Evolutionary conservation across 2,329 filamentous ascomycete species (phyloP).

Genomic region (Fusarium chlamydosporum): DNA sequence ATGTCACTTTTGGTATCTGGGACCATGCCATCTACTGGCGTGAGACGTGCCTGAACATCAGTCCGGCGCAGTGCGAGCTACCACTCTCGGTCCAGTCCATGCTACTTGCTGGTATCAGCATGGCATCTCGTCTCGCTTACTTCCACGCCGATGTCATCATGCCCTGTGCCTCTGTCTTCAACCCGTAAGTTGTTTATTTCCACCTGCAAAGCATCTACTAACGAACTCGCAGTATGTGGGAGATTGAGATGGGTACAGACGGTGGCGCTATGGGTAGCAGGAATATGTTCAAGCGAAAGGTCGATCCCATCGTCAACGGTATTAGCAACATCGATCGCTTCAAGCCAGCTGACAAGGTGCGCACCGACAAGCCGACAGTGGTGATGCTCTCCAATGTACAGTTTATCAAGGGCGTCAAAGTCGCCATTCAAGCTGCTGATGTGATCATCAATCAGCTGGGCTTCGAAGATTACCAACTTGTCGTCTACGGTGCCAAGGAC

Average conservation of each 20-base stretch:
- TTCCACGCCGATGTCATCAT: slow-evolving; percentile 44
- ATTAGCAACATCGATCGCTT: slow-evolving; percentile 43
- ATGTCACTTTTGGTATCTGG: slow-evolving; percentile 42
- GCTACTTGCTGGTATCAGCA: slow-evolving; percentile 36
- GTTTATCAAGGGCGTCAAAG: slow-evolving; percentile 43
- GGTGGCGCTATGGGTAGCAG: slow-evolving; percentile 28
- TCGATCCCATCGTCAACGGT: slow-evolving; percentile 43
- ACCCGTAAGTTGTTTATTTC: slow-evolving; percentile 25
- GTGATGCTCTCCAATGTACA: slow-evolving; percentile 45
- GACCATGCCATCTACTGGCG: slow-evolving; percentile 44
- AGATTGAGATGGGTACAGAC: slow-evolving; percentile 41
- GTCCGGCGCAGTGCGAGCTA: slow-evolving; percentile 35
- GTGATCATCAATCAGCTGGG: slow-evolving; percentile 40
- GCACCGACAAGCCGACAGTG: slow-evolving; percentile 39
- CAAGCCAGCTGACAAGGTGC: slow-evolving; percentile 39
- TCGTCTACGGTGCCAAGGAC: slow-evolving; percentile 42
- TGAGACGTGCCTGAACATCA: slow-evolving; percentile 42
- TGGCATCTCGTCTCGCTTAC: slow-evolving; percentile 41
- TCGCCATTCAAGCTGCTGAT: slow-evolving; percentile 40
- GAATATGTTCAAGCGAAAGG: slow-evolving; percentile 39
- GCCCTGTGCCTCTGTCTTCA: slow-evolving; percentile 43
- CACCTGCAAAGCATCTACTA: neutral
- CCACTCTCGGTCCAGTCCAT: slow-evolving; percentile 41
- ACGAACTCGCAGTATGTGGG: slow-evolving; percentile 31
- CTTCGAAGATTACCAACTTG: slow-evolving; percentile 38